phyloP scores from a whole-genome alignment of 352 stramenopile genomes.

The Pythium phragmiticola region DNA sequence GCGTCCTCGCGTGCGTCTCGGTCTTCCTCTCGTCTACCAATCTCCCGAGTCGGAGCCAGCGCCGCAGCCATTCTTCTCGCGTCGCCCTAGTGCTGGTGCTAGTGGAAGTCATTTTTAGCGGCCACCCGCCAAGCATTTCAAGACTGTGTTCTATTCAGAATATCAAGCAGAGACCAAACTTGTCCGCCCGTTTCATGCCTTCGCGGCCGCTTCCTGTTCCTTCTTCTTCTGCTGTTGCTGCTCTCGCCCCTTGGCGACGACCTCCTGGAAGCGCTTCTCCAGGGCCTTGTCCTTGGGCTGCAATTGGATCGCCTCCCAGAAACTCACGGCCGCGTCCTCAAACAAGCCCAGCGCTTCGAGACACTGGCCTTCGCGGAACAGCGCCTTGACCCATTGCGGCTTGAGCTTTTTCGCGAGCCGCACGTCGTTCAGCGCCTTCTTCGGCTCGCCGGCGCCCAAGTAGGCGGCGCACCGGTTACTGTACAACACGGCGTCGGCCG shows the following conservation, averaged over 20 bases:
- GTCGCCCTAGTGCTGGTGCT: not conserved
- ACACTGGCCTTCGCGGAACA: constrained; percentile 84
- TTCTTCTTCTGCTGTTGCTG: constrained; percentile 13
- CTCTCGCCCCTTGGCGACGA: constrained; percentile 69
- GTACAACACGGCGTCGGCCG: constrained; percentile 63
- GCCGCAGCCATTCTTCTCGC: not conserved
- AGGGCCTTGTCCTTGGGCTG: constrained; percentile 69
- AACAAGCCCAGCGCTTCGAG: constrained; percentile 69
- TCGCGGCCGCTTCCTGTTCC: constrained; percentile 8
- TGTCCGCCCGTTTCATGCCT: constrained; percentile 21
- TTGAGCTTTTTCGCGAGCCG: constrained; percentile 80
- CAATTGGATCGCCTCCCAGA: constrained; percentile 76
- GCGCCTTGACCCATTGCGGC: constrained; percentile 78
- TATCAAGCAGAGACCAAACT: not conserved
- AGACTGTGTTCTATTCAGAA: constrained; percentile 1
- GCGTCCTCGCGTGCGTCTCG: not conserved
- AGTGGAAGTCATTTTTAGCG: not conserved
- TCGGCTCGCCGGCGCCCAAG: constrained; percentile 51
- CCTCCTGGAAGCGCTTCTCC: constrained; percentile 82
- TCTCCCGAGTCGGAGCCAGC: not conserved
- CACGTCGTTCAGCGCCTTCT: constrained; percentile 73
- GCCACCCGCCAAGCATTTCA: not conserved
- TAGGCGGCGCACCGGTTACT: constrained; percentile 82
- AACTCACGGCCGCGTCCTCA: constrained; percentile 69
- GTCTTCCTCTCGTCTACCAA: not conserved